Evolutionary conservation across 192 early-diverging fungal species (phyloP).

Genomic region (Podila verticillata): DNA sequence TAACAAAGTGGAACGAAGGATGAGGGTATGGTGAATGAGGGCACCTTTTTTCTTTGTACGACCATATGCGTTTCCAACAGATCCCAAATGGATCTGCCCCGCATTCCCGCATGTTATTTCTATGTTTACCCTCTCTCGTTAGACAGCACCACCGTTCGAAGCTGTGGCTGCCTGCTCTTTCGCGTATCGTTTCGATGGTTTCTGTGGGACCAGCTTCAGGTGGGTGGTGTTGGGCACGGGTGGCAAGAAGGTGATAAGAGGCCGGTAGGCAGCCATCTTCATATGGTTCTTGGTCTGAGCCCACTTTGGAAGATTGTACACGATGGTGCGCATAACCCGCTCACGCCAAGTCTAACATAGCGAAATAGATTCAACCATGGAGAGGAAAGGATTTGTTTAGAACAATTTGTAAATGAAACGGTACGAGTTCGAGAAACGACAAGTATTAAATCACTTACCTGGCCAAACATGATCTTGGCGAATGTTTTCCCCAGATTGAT

Average conservation of each 20-base stretch:
- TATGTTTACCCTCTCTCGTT: too few species aligned
- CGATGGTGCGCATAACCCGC: not conserved
- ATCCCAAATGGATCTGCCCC: too few species aligned
- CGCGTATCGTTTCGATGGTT: not conserved
- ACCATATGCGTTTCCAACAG: too few species aligned
- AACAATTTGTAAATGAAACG: not conserved
- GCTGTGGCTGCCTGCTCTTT: not conserved
- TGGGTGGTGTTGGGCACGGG: not conserved
- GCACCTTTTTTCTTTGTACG: too few species aligned
- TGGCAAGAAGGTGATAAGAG: not conserved
- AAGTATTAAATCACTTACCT: not conserved
- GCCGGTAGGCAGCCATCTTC: not conserved
- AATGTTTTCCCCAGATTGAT: not conserved
- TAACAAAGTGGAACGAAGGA: too few species aligned
- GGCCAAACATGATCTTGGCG: not conserved
- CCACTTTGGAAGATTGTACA: not conserved
- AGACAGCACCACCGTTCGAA: too few species aligned
- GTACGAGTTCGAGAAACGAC: not conserved
- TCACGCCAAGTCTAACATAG: not conserved
- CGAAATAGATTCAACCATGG: too few species aligned
- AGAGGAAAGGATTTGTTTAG: not conserved
- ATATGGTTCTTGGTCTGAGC: not conserved
- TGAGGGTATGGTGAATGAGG: too few species aligned
- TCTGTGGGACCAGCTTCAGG: not conserved
- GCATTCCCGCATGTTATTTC: too few species aligned